Evolutionary conservation across 768 basidiomycete species (phyloP), one percentile per base, ranked within the genome.

Genomic region (Dacryopinax primogenitus): DNA sequence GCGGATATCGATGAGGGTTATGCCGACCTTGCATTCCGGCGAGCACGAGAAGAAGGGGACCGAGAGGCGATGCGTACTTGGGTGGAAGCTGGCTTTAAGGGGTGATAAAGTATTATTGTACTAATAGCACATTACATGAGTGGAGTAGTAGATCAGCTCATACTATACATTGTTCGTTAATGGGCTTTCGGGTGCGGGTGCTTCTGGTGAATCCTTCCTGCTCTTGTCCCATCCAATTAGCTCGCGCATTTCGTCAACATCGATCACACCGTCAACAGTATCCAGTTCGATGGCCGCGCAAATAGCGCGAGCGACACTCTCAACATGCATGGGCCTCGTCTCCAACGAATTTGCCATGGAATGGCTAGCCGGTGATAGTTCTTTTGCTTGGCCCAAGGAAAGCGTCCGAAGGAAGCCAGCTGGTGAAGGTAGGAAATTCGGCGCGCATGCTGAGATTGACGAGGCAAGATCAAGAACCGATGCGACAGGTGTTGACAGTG

Each of bases 291-390:
- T 79, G 21, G 75, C 68, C n/a, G 66, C 33, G 66, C 87, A 84
- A 6, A 92, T 81, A 0, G 92, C 90, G 69, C 86, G 84, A 1
- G 88, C 96, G 47, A 98, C 92, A 67, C 93, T 91, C 70, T 99
- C 96, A 23, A 97, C 92, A 71, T 98, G 95, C 44, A 98, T 84
- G 1, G 96, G 94, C 33, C 88, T 91, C 64, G 87, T 86, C n/a
- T 82, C 80, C 62, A 97, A 75, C 18, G 88, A 85, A 67, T 88
- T 88, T 6, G 91, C 88, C 35, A 93, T 76, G 1, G 87, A 85
- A 33, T 83, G 71, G 68, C 33, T 66, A 66, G 73, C 67, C 65
- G 64, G 69, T 69, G 74, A 73, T 34, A 65, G 69, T 58, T 63
- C 67, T 66, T 41, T 63, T 65, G 63, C 58, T 62, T 68, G 33